Evolutionary conservation across 371 early-diverging fungal species (phyloP).

Genomic region (Actinomortierella wolfii): DNA sequence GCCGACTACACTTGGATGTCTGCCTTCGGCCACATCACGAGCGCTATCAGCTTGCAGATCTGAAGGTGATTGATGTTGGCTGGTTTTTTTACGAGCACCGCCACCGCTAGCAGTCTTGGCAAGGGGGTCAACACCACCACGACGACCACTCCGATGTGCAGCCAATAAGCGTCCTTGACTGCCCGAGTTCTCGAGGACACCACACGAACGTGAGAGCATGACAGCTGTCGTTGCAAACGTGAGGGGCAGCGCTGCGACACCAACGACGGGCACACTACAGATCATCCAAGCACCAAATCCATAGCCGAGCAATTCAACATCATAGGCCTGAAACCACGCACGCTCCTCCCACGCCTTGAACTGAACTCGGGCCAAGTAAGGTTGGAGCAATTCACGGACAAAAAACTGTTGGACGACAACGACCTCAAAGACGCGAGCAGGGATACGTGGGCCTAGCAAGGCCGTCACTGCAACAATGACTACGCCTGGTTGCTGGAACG

Average conservation of each 20-base stretch:
- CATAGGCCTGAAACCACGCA: slow-evolving; percentile 29
- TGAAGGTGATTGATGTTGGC: too few species aligned
- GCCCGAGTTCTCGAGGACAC: slow-evolving; percentile 30
- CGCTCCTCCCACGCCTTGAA: slow-evolving; percentile 36
- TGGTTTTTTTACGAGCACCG: too few species aligned
- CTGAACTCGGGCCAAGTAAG: slow-evolving; percentile 27
- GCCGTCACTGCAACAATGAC: slow-evolving; percentile 5
- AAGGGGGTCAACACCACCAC: too few species aligned
- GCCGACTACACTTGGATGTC: slow-evolving; percentile 11
- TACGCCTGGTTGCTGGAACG: neutral
- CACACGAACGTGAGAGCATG: slow-evolving; percentile 33
- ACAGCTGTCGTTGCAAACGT: slow-evolving; percentile 27
- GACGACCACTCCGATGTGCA: neutral
- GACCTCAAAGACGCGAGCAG: slow-evolving; percentile 24
- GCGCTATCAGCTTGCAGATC: too few species aligned
- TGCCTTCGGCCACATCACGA: slow-evolving; percentile 18
- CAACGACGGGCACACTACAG: slow-evolving; percentile 20
- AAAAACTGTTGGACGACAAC: slow-evolving; percentile 28
- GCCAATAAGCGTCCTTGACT: slow-evolving; percentile 9
- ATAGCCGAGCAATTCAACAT: slow-evolving; percentile 26
- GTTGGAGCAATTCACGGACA: slow-evolving; percentile 32
- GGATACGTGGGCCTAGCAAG: slow-evolving; percentile 28
- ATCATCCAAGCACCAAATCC: slow-evolving; percentile 27
- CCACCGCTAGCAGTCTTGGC: too few species aligned
- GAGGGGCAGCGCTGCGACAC: slow-evolving; percentile 18